Conservation (phyloP, 1,284 basidiomycete genomes). For the Ganoderma meredithae region DNA sequence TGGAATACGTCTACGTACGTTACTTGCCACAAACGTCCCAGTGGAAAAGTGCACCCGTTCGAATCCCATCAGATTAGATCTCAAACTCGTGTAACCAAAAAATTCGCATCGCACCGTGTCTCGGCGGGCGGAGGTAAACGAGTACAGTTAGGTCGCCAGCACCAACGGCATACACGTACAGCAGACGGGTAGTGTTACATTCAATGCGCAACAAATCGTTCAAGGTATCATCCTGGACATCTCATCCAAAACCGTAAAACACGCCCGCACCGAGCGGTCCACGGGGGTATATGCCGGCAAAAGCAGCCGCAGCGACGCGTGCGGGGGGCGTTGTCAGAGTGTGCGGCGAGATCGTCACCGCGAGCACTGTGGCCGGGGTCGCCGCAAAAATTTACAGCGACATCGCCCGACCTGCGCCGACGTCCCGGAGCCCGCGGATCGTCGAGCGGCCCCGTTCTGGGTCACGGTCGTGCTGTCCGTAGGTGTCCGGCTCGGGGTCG, state of each 20-base stretch:
- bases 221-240: slow-evolving; percentile 24
- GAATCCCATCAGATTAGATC: slow-evolving; percentile 25
- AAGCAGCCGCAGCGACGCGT: slow-evolving; percentile 29
- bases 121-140: slow-evolving; percentile 20
- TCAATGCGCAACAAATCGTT: slow-evolving; percentile 14
- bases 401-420: slow-evolving; percentile 76
- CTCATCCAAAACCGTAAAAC: slow-evolving; percentile 3
- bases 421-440: slow-evolving; percentile 62
- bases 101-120: slow-evolving; percentile 6
- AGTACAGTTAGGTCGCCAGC: slow-evolving; percentile 27
- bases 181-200: slow-evolving; percentile 22
- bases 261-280: slow-evolving; percentile 12
- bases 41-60: slow-evolving; percentile 4
- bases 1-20: slow-evolving; percentile 10
- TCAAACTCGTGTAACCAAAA: slow-evolving; percentile 15
- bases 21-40: slow-evolving; percentile 3
- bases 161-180: slow-evolving; percentile 13
- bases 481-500: slow-evolving; percentile 58
- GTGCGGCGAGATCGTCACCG: slow-evolving; percentile 1
- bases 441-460: slow-evolving; percentile 66
- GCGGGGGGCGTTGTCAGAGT: slow-evolving; percentile 26
- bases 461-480: slow-evolving; percentile 54
- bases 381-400: slow-evolving; percentile 58
- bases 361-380: background rate
- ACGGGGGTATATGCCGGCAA: slow-evolving; percentile 29